Base-by-base conservation (phyloP, 768 basidiomycete species). In the Trametes sanguinea region DNA sequence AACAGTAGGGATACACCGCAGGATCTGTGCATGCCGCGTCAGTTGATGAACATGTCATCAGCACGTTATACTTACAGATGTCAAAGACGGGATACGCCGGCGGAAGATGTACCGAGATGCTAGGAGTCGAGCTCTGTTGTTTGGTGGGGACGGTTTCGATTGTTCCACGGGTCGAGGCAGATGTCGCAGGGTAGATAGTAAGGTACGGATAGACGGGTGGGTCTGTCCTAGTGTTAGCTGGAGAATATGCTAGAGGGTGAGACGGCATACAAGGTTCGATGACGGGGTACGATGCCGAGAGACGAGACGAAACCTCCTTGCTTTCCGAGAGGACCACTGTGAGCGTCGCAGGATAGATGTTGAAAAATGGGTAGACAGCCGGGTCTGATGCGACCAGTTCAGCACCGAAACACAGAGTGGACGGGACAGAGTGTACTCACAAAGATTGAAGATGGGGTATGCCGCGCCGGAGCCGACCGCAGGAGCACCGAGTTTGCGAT, bases 141-240 rank as follows among this genome's bases (percentile, higher is more conserved):
- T 37, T 46, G 17, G 17, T 14, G 39, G 17, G 33, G 22, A 43
- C 33, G 13, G 30, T 29, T 2, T 17, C 50, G 37, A n/a, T 8
- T 3, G 17, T 44, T 35, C 35, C 57, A 10, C 9, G 45, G 22
- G 45, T 22, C 10, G 11, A 17, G 11, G 35, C 35, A 46, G 46
- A 53, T 13, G 64, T 47, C 29, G 66, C 54, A n/a, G 76, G 74
- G 64, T 81, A 81, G 51, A 79, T 75, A 46, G 72, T 54, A 14
- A 81, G 64, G 65, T 75, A 76, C 7, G 81, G 80, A 68, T 83
- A 82, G 48, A 74, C 70, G 55, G 75, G 65, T 54, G 71, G 69
- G 68, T 80, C 79, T 80, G 54, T 17, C 8, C 47, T 16, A 4
- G 30, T 16, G 29, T 4, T 40, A 7, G 39, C 32, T 22, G 22